phyloP scores from a whole-genome alignment of 2,329 filamentous ascomycete species.

The Colletotrichum sp. region DNA sequence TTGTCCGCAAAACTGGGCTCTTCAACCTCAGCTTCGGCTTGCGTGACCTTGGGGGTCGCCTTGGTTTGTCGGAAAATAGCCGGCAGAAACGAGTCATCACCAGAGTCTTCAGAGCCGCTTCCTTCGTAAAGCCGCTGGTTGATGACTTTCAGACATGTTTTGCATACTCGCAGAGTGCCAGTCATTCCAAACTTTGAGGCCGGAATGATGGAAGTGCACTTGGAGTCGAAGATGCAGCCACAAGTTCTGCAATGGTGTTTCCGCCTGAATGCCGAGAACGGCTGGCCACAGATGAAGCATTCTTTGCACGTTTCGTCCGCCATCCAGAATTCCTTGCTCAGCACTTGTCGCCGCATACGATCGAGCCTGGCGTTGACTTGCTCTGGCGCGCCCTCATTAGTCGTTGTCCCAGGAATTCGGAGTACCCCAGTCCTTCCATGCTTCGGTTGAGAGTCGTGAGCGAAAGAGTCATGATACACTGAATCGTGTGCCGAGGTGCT shows the following conservation, averaged over 20 bases:
- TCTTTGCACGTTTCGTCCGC: conserved; percentile 97
- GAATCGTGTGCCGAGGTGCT: conserved; percentile 64
- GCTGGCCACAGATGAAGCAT: conserved; percentile 89
- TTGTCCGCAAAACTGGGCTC: conserved; percentile 46
- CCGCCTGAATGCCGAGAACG: conserved; percentile 90
- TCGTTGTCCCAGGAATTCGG: conserved; percentile 62
- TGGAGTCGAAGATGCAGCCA: conserved; percentile 98
- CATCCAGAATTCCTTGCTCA: conserved; percentile 99
- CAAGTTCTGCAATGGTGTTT: conserved; percentile 97
- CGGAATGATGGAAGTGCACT: conserved; percentile 91
- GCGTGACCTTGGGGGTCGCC: conserved; percentile 37
- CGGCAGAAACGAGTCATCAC: conserved; percentile 74
- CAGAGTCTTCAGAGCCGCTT: conserved; percentile 86
- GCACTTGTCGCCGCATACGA: conserved; percentile 82
- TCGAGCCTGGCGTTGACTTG: conserved; percentile 66
- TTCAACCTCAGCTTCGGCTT: conserved; percentile 42
- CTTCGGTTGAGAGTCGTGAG: conserved; percentile 49
- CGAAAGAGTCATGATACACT: conserved; percentile 62
- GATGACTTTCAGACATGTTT: conserved; percentile 89
- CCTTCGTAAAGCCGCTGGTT: conserved; percentile 82
- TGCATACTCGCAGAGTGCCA: conserved; percentile 87
- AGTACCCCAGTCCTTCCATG: conserved; percentile 50
- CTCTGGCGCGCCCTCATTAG: conserved; percentile 62
- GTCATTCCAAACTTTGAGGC: conserved; percentile 87
- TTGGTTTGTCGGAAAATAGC: conserved; percentile 64